Evolutionary conservation across 495 filamentous ascomycete species (phyloP).

Genomic region (Peziza echinospora): DNA sequence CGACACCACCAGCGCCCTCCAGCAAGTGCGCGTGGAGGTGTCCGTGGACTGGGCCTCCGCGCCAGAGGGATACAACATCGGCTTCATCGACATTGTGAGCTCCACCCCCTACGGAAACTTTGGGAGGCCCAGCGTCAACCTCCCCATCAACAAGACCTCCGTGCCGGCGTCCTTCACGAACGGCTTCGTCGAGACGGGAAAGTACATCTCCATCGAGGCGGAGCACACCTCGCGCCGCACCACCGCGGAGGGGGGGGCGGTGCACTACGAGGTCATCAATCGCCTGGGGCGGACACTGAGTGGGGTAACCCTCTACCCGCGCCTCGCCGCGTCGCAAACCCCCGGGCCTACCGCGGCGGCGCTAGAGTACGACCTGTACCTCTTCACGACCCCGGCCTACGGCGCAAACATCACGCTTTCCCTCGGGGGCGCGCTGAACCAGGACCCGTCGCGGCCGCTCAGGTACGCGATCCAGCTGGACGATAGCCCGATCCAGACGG

Average conservation of each 20-base stretch:
- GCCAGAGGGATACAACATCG: constrained; percentile 28
- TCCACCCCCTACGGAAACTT: constrained; percentile 33
- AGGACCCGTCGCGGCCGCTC: constrained; percentile 34
- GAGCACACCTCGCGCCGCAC: constrained; percentile 30
- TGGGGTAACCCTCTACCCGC: constrained; percentile 35
- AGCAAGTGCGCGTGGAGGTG: constrained; percentile 36
- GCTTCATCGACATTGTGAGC: constrained; percentile 34
- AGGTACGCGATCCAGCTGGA: constrained; percentile 38
- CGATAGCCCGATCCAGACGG: constrained; percentile 23
- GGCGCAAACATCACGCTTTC: constrained; percentile 38
- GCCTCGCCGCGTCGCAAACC: constrained; percentile 27
- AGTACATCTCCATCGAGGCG: constrained; percentile 37
- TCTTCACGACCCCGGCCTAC: constrained; percentile 30
- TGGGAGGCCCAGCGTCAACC: constrained; percentile 29
- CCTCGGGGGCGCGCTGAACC: constrained; percentile 39
- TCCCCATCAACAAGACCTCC: constrained; percentile 34
- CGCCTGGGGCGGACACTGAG: constrained; percentile 36
- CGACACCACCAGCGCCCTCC: constrained; percentile 21
- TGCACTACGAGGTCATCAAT: constrained; percentile 31
- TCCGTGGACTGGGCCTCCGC: constrained; percentile 39
- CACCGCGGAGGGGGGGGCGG: constrained; percentile 21
- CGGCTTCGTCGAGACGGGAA: constrained; percentile 46
- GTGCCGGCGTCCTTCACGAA: constrained; percentile 32
- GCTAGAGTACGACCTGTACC: constrained; percentile 43
- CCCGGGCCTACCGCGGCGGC: constrained; percentile 29